Conservation (phyloP, 2,329 filamentous ascomycete genomes). For the Beauveria bassiana region DNA sequence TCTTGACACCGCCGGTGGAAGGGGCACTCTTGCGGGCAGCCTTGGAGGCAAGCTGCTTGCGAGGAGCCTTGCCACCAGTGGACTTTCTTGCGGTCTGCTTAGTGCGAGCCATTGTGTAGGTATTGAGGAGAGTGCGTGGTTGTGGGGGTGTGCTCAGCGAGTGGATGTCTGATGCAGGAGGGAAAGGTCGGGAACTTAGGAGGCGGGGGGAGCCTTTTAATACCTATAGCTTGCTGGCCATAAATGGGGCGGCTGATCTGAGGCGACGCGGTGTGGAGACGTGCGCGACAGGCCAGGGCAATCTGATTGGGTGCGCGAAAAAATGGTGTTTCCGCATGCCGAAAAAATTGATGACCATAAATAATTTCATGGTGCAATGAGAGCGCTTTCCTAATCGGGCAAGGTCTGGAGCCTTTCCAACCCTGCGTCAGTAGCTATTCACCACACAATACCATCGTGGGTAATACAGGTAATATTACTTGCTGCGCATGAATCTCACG, state of each 20-base stretch:
- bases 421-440: not conserved
- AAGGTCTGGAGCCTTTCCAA: not conserved
- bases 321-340: slow-evolving; percentile 6
- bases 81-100: slow-evolving; percentile 68
- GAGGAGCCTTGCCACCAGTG: slow-evolving; percentile 69
- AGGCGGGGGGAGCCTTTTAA: slow-evolving; percentile 39
- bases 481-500: not conserved
- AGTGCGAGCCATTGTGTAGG: slow-evolving; percentile 52
- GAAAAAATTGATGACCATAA: slow-evolving; percentile 2
- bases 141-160: slow-evolving; percentile 23
- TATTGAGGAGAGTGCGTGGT: slow-evolving; percentile 24
- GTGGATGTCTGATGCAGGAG: slow-evolving; percentile 36
- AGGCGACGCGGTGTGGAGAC: slow-evolving; percentile 11
- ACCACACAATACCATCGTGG: not conserved
- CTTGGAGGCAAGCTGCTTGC: slow-evolving; percentile 99
- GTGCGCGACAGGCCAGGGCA: slow-evolving; percentile 3
- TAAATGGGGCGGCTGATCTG: slow-evolving; percentile 32
- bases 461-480: not conserved
- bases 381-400: slow-evolving; percentile 9
- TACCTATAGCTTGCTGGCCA: slow-evolving; percentile 26
- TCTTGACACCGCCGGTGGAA: slow-evolving; percentile 95
- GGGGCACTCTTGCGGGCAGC: slow-evolving; percentile 97
- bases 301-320: slow-evolving; percentile 11
- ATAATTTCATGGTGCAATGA: not conserved
- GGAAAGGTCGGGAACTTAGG: slow-evolving; percentile 27